Base-by-base conservation (phyloP, 495 filamentous ascomycete genomes). In the Penicillium riverlandense region DNA sequence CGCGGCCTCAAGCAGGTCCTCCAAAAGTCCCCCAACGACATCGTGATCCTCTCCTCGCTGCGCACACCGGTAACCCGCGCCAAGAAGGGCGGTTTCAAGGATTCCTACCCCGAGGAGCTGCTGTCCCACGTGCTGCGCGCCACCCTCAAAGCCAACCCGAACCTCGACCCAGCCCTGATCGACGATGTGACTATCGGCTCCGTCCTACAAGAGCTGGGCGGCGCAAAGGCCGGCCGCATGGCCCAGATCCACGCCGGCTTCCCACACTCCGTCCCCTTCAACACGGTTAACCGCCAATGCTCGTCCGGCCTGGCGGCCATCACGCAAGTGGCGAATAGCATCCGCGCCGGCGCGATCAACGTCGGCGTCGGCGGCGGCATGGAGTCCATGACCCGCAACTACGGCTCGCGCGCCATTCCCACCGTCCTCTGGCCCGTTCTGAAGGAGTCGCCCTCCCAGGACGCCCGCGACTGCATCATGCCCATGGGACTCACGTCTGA, bases 371-470 rank as follows among this genome's bases (percentile, higher is more conserved):
- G 82, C 31, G 90, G 84, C 14, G 90, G 90, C 12, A 94, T 91
- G 84, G 90, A 96, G 73, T 86, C 80, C 59, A 95, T 96, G 90
- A 94, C 86, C 38, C 66, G 83, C 41, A 95, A 95, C 62, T 96
- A 96, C 64, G 88, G 83, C 7, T 78, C 71, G 0, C 70, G 79
- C 42, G 90, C 90, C 7, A 91, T 96, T 43, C 90, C 90, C 0
- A 82, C 78, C 2, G 78, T 86, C 35, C 61, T 86, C n/a, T 95
- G 88, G 83, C 78, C 82, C 1, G 83, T 76, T 37, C 62, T 95
- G 44, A 79, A 70, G 53, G 74, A 85, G 2, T 80, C 71, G 1
- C 58, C 59, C 7, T 79, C 78, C 7, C 71, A 84, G 61, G 85
- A 92, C 44, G 84, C 86, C 7, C 59, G 74, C 33, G 90, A 95